Evolutionary conservation across 2,329 filamentous ascomycete genomes (phyloP).

Genomic region (Fusarium liriodendri): DNA sequence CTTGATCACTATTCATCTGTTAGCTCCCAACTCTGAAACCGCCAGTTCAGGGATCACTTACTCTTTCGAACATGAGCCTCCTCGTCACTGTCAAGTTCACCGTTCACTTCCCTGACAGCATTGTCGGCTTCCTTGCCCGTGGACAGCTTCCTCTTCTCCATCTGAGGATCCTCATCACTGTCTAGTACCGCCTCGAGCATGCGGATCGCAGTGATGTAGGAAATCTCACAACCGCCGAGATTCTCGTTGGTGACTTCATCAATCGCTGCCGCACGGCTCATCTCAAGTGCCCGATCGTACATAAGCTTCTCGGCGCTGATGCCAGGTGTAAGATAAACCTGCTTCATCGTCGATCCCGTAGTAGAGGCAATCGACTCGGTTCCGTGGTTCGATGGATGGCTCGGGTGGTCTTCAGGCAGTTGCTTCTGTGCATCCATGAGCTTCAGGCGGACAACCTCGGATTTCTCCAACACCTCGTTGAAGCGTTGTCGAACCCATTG

Average conservation of each 20-base stretch:
- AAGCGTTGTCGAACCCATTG: conserved; percentile 96
- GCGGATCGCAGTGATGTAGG: conserved; percentile 91
- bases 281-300: conserved; percentile 97
- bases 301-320: conserved; percentile 96
- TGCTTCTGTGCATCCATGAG: conserved; percentile 86
- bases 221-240: conserved; percentile 86
- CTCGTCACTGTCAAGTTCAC: conserved; percentile 74
- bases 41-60: conserved; percentile 55
- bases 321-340: conserved; percentile 86
- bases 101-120: conserved; percentile 47
- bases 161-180: conserved; percentile 71
- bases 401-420: conserved; percentile 85
- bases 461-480: conserved; percentile 97
- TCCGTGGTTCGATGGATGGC: conserved; percentile 83
- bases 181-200: conserved; percentile 97
- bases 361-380: conserved; percentile 66
- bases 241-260: conserved; percentile 96
- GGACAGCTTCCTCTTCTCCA: conserved; percentile 44
- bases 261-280: conserved; percentile 94
- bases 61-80: conserved; percentile 78
- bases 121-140: conserved; percentile 57
- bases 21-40: conserved; percentile 20
- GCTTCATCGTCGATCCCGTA: conserved; percentile 75
- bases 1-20: conserved; percentile 63
- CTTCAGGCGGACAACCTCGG: conserved; percentile 90